Percentiles rank a stretch among this genome's conserved stretches.
Evolutionary conservation across 306 rosid species (phyloP).

Genomic region (Castanea sativa): DNA sequence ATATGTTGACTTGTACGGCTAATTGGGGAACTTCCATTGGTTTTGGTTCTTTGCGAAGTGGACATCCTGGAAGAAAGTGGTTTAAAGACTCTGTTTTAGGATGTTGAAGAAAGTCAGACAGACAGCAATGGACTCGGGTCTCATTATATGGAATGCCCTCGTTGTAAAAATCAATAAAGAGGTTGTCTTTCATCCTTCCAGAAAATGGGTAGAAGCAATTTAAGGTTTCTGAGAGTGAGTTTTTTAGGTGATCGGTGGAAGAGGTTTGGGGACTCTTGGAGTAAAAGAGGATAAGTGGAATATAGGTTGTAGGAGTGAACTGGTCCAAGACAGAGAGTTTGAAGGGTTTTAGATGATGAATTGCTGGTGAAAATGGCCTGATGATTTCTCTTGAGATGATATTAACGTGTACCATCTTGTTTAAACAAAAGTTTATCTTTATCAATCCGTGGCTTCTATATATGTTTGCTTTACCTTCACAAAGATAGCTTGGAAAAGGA

Average conservation of each 20-base stretch:
- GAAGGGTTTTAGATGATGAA: neutral
- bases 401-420: conserved; percentile 24
- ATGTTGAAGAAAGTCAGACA: conserved; percentile 42
- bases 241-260: too few relatives aligned
- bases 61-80: conserved; percentile 37
- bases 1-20: conserved; percentile 40
- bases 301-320: conserved; percentile 16
- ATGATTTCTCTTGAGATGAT: conserved; percentile 37
- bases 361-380: conserved; percentile 29
- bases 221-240: too few relatives aligned
- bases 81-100: conserved; percentile 25
- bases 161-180: conserved; percentile 39
- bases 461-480: too few relatives aligned
- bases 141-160: conserved; percentile 47
- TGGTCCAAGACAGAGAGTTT: conserved; percentile 27
- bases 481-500: too few relatives aligned
- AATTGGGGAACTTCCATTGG: conserved; percentile 22
- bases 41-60: conserved; percentile 21
- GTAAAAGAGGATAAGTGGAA: conserved; percentile 30
- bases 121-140: conserved; percentile 35
- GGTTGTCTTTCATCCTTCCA: neutral
- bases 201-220: too few relatives aligned
- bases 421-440: neutral
- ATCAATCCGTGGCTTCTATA: too few relatives aligned
- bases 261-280: too few relatives aligned